These are phyloP conservation scores for Leishmania turanica DNA, from an alignment of 208 protist species.

Conservation along the genomic window DNA sequence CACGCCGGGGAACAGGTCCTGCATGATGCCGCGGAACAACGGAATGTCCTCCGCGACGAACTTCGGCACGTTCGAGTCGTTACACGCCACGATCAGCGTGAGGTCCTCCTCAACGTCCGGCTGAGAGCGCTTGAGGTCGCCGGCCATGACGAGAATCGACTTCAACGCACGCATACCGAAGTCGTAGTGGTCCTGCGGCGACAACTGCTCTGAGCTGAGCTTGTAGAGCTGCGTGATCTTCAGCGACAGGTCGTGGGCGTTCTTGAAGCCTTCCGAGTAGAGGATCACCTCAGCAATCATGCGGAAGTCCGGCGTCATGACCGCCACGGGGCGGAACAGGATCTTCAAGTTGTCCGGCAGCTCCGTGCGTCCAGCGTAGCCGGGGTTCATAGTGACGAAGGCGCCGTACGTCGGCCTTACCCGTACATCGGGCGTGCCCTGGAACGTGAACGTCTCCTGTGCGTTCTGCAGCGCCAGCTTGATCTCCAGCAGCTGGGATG, in stretches of 20 bases:
- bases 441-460: constrained; percentile 92
- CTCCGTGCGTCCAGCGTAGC: constrained; percentile 98
- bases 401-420: constrained; percentile 95
- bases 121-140: constrained; percentile 96
- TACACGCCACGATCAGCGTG: constrained; percentile 97
- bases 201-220: constrained; percentile 98
- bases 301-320: constrained; percentile 98
- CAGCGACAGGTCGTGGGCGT: constrained; percentile 94
- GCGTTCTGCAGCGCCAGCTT: constrained; percentile 94
- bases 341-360: constrained; percentile 99
- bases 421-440: constrained; percentile 94
- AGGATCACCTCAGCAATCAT: constrained; percentile 98
- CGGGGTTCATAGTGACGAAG: constrained; percentile 99
- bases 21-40: constrained; percentile 98
- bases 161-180: constrained; percentile 99
- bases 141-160: constrained; percentile 98
- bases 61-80: constrained; percentile 98
- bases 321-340: constrained; percentile 97
- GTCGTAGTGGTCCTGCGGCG: constrained; percentile 98
- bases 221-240: constrained; percentile 99
- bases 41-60: constrained; percentile 98
- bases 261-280: constrained; percentile 97
- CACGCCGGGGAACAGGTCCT: constrained; percentile 98
- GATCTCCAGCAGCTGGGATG: constrained; percentile 97
- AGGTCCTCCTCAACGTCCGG: constrained; percentile 97